A percentile compares a stretch with the other conserved stretches of the same genome.
phyloP scores from a whole-genome alignment of 164 flowering plant genomes.

The Magnolia kwangsiensis region DNA sequence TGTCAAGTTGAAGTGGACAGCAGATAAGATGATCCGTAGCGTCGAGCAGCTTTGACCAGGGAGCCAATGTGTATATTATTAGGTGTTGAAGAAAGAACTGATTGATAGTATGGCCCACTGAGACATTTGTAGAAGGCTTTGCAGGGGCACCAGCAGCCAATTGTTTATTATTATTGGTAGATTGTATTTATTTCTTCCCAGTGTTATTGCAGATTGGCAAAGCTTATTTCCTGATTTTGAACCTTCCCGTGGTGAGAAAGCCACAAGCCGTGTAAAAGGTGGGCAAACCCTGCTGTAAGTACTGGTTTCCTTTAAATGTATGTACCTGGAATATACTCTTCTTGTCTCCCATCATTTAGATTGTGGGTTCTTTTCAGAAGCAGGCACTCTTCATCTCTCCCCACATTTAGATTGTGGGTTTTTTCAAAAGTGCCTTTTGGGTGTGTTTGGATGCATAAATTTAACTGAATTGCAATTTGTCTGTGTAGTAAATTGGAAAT shows the following conservation, averaged over 20 bases:
- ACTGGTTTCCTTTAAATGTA: too few species aligned
- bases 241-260: not conserved
- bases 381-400: too few species aligned
- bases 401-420: too few species aligned
- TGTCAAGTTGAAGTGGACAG: constrained; percentile 11
- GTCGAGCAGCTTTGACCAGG: not conserved
- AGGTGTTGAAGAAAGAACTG: constrained; percentile 5
- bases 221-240: not conserved
- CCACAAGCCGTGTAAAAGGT: not conserved
- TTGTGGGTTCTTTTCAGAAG: too few species aligned
- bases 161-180: not conserved
- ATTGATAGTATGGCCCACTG: not conserved
- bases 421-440: too few species aligned
- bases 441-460: too few species aligned
- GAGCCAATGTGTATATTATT: constrained; percentile 8
- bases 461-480: too few species aligned
- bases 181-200: not conserved
- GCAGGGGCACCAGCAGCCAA: not conserved
- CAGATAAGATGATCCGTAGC: not conserved
- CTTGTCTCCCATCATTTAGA: too few species aligned
- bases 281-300: constrained; percentile 10
- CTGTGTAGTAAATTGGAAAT: too few species aligned
- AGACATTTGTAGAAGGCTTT: not conserved
- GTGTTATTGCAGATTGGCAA: not conserved
- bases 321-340: too few species aligned